Evolutionary conservation across 2,329 filamentous ascomycete species (phyloP), one percentile per base, ranked within the genome.

Genomic region (Alternaria tenuissima): DNA sequence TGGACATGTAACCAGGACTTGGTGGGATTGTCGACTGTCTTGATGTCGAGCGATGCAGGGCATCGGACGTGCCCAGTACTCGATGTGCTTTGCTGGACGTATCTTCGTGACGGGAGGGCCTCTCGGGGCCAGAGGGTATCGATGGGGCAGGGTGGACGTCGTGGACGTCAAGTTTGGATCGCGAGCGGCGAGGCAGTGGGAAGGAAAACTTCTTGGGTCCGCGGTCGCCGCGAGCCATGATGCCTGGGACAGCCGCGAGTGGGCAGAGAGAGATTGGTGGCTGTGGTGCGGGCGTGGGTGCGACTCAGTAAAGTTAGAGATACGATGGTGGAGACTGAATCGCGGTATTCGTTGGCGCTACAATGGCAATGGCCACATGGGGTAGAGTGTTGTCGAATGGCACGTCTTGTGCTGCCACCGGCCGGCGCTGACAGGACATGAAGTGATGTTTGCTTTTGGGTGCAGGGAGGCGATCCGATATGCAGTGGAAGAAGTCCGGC

Each of bases 151-250:
- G 63, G 62, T 59, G 65, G 52, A 61, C 48, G 52, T 62, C 61
- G 56, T 63, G 49, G 48, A 68, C 56, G 52, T 72, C 65, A 28
- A 47, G 38, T 48, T 70, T 72, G 42, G 57, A 53, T 52, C 67
- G 69, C 47, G 66, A 62, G 47, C 74, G 73, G 24, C 76, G 74
- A 20, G 76, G 76, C 14, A 78, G 59, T 39, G 76, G 72, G 69
- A 79, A 79, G 65, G 74, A 77, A 66, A 79, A 78, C 62, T 76
- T 71, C 53, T 51, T 76, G 41, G 70, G 63, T n/a, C 65, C 67
- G 43, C 64, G 69, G 57, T 62, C 52, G 36, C 41, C 48, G 46
- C 68, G 70, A 52, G 67, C 75, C 76, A 78, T 69, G 67, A 71
- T 69, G 67, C 68, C 67, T 72, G 39, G 39, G 39, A 41, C 28